Conservation (phyloP, 768 basidiomycete genomes). For the Suillus brevipes region DNA sequence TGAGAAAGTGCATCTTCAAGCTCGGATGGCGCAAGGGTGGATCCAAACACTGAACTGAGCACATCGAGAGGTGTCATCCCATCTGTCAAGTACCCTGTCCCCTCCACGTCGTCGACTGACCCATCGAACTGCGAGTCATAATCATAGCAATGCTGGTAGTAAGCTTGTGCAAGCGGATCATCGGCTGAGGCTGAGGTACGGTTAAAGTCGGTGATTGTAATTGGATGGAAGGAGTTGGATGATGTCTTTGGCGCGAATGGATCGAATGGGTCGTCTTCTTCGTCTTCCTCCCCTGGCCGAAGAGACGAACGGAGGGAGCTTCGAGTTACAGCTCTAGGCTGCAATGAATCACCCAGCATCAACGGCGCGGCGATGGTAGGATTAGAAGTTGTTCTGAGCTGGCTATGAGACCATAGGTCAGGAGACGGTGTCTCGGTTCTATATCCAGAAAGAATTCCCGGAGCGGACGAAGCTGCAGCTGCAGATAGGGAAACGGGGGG, state of each 20-base stretch:
- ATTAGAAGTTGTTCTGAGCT: slow-evolving; percentile 72
- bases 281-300: slow-evolving; percentile 58
- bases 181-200: slow-evolving; percentile 55
- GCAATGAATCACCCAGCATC: slow-evolving; percentile 62
- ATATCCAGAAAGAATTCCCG: slow-evolving; percentile 49
- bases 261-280: slow-evolving; percentile 86
- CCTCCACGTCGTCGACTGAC: slow-evolving; percentile 48
- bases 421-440: slow-evolving; percentile 85
- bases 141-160: slow-evolving; percentile 30
- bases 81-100: slow-evolving; percentile 67
- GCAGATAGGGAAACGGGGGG: slow-evolving; percentile 77
- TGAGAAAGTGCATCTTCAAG: slow-evolving; percentile 89
- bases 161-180: slow-evolving; percentile 39
- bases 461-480: slow-evolving; percentile 54
- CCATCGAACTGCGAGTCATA: slow-evolving; percentile 34
- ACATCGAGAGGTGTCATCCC: slow-evolving; percentile 99
- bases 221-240: slow-evolving; percentile 61
- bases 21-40: slow-evolving; percentile 84
- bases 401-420: slow-evolving; percentile 82
- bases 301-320: slow-evolving; percentile 70
- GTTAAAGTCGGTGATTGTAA: slow-evolving; percentile 65
- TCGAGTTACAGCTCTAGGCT: slow-evolving; percentile 60
- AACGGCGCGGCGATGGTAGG: slow-evolving; percentile 91
- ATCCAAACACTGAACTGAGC: slow-evolving; percentile 89
- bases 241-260: slow-evolving; percentile 54